phyloP scores from a whole-genome alignment of 352 stramenopile species.

The Halophytophthora polymorphica region DNA sequence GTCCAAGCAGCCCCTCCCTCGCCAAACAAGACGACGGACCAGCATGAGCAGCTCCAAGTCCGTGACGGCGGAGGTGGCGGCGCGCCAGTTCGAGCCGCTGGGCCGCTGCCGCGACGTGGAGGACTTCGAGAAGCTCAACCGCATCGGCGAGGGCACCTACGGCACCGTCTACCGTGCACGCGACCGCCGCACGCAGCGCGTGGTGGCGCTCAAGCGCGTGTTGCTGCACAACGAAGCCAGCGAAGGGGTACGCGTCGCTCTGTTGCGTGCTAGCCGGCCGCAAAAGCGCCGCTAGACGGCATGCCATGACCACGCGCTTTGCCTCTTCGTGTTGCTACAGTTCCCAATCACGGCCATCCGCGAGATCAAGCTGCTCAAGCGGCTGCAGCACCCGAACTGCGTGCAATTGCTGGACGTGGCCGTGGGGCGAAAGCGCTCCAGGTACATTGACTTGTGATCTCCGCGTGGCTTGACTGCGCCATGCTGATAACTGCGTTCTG shows the following conservation, averaged over 20 bases:
- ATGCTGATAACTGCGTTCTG: background rate
- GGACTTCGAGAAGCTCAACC: conserved; percentile 74
- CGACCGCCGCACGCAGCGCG: conserved; percentile 53
- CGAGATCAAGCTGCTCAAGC: conserved; percentile 75
- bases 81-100: conserved; percentile 43
- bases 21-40: too few relatives aligned
- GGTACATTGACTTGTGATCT: conserved; percentile 12
- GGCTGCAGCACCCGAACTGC: conserved; percentile 66
- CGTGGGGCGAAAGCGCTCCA: conserved; percentile 64
- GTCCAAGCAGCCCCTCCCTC: too few relatives aligned
- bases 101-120: conserved; percentile 54
- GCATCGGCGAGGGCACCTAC: conserved; percentile 83
- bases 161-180: conserved; percentile 89
- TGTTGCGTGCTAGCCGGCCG: background rate
- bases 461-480: background rate
- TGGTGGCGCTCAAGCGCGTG: conserved; percentile 91
- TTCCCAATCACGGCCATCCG: conserved; percentile 79
- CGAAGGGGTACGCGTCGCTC: conserved; percentile 64
- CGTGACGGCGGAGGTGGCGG: conserved; percentile 4
- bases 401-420: conserved; percentile 70
- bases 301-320: background rate
- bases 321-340: conserved; percentile 10
- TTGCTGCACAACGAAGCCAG: conserved; percentile 89
- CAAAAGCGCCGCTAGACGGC: background rate
- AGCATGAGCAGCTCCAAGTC: background rate